phyloP scores from a whole-genome alignment of 257 asterid species.

The Oldenlandia corymbosa region DNA sequence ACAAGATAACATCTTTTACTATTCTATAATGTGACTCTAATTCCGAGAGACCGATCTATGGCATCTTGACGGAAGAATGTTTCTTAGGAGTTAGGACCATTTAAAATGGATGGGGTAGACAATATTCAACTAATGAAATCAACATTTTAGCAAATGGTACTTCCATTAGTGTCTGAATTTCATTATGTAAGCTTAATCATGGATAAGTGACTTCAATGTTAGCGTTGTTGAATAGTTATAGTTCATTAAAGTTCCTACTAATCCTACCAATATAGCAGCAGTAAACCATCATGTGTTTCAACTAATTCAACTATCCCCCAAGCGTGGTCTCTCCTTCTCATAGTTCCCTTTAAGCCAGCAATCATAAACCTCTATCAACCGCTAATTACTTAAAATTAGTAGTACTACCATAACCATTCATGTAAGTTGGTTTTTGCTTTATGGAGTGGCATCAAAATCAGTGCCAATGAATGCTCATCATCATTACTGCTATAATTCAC shows the following conservation, averaged over 20 bases:
- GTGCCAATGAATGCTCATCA: constrained; percentile 20
- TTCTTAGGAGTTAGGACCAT: too few species aligned
- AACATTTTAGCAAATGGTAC: too few species aligned
- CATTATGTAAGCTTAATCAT: not conserved
- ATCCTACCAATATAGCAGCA: not conserved
- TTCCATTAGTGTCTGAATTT: not conserved
- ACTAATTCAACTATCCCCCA: constrained; percentile 16
- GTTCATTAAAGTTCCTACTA: not conserved
- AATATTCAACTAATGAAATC: too few species aligned
- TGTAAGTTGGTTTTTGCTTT: not conserved
- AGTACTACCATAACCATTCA: not conserved
- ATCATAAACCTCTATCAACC: not conserved
- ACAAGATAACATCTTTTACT: too few species aligned
- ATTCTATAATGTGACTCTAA: too few species aligned
- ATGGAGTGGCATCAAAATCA: not conserved
- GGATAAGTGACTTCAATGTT: not conserved
- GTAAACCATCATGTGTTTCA: not conserved
- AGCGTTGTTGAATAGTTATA: not conserved
- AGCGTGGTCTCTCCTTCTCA: not conserved
- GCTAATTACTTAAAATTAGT: too few species aligned
- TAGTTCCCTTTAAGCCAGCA: not conserved
- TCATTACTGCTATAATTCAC: not conserved
- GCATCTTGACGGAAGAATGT: too few species aligned
- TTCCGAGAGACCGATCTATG: too few species aligned
- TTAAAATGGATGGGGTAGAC: too few species aligned